Evolutionary conservation across 257 asterid genomes (phyloP), one percentile per base, ranked within the genome.

Genomic region (Verbascum thapsus): DNA sequence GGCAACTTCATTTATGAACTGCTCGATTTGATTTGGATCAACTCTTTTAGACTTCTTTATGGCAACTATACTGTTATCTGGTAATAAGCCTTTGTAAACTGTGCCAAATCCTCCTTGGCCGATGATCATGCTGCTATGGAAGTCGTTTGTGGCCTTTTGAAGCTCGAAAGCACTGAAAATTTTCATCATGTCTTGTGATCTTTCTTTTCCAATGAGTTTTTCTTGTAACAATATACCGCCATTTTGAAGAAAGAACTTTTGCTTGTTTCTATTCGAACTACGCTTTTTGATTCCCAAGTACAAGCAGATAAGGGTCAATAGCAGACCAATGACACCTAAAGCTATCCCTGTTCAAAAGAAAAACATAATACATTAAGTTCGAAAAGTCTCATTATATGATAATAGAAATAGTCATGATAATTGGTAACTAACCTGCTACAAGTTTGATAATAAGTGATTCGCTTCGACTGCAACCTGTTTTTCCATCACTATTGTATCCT

Each of bases 1-100:
- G 12, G 66, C 51, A 1, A 66, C 72, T 47, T 75, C 74, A 53
- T 72, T 67, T 8, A 67, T 63, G 44, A 71, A 76, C 34, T 71
- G 74, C 9, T 62, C 75, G 3, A 72, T 49, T 39, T 76, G 77
- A 3, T 13, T 19, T 34, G 49, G 58, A 54, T 66, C 58, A 19
- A 63, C 49, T n/a, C 48, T 43, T 62, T 48, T 62, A 11, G 57
- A 48, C 48, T 45, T 48, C 38, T 38, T 53, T 13, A 64, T 52
- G 17, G 53, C 61, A 50, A 39, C 70, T 52, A 23, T 51, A 8
- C 22, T 41, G 5, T 51, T 63, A 47, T 35, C 56, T 22, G 7
- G 45, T 26, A 13, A 17, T 20, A 37, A 57, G 47, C 63, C 49
- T 20, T 57, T 26, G 20, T 54, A 26, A 12, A 26, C 61, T 12